Conservation (phyloP, 441 rosid genomes). For the Macaranga tanarius region DNA sequence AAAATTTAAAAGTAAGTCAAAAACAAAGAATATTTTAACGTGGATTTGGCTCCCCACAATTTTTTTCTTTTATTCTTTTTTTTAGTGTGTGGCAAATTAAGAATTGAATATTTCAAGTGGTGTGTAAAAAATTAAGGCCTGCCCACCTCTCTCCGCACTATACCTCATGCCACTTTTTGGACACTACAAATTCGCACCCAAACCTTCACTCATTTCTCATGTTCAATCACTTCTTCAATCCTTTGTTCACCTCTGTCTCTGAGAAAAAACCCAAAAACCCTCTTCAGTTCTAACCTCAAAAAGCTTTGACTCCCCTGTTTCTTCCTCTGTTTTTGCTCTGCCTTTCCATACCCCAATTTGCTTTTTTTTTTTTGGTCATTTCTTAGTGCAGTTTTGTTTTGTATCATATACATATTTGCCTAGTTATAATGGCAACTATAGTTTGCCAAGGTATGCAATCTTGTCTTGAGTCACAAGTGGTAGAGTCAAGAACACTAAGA, state of each 20-base stretch:
- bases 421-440: conserved; percentile 51
- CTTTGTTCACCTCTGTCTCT: conserved; percentile 19
- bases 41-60: not conserved
- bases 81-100: conserved; percentile 42
- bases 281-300: not conserved
- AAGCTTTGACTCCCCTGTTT: conserved; percentile 19
- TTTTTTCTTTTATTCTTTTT: conserved; percentile 28
- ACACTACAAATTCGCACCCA: conserved; percentile 62
- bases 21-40: conserved; percentile 10
- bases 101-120: conserved; percentile 50
- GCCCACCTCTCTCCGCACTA: conserved; percentile 28
- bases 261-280: not conserved
- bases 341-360: conserved; percentile 6
- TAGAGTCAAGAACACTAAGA: conserved; percentile 54
- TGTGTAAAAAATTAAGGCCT: conserved; percentile 21
- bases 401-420: not conserved
- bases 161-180: conserved; percentile 38
- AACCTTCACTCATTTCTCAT: conserved; percentile 42
- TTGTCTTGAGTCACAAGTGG: conserved; percentile 52
- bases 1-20: conserved; percentile 24
- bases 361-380: not conserved
- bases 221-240: conserved; percentile 27
- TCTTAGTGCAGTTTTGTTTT: not conserved
- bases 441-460: conserved; percentile 61
- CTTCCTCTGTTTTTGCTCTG: conserved; percentile 17